Evolutionary conservation across 345 rosid species (phyloP).

Genomic region (Corchorus olitorius): DNA sequence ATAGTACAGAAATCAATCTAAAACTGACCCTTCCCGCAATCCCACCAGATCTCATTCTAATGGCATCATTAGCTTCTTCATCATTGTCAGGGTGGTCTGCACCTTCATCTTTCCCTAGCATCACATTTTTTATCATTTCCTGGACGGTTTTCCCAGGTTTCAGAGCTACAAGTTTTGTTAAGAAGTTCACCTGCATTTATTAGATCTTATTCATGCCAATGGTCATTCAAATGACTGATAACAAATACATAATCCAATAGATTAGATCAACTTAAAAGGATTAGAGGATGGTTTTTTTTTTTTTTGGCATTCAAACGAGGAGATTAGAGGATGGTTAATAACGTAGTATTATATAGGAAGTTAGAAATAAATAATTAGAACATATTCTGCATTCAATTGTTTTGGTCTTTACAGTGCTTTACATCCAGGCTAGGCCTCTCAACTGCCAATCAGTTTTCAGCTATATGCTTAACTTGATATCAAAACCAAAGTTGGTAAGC

Average conservation of each 20-base stretch:
- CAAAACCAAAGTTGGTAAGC: not conserved
- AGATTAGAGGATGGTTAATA: not conserved
- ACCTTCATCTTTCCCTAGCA: conserved; percentile 95
- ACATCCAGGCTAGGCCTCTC: not conserved
- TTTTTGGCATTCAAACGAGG: no score
- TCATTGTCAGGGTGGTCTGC: conserved; percentile 54
- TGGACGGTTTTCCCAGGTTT: conserved; percentile 80
- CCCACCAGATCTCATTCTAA: conserved; percentile 41
- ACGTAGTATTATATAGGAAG: not conserved
- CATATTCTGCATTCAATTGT: not conserved
- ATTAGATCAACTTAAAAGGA: conserved; percentile 2
- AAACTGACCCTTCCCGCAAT: conserved; percentile 70
- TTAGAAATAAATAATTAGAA: not conserved
- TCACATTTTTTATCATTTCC: conserved; percentile 82
- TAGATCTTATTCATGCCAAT: conserved; percentile 10
- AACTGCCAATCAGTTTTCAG: not conserved
- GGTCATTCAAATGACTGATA: not conserved
- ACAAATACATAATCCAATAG: not conserved
- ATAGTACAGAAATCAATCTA: not conserved
- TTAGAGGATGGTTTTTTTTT: not conserved
- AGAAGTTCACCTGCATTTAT: conserved; percentile 74
- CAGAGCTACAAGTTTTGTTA: conserved; percentile 80
- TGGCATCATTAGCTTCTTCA: conserved; percentile 32
- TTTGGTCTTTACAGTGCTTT: not conserved
- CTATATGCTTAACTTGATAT: not conserved